Base-by-base conservation (phyloP, 2,329 filamentous ascomycete species). In the Parafenestella ontariensis region DNA sequence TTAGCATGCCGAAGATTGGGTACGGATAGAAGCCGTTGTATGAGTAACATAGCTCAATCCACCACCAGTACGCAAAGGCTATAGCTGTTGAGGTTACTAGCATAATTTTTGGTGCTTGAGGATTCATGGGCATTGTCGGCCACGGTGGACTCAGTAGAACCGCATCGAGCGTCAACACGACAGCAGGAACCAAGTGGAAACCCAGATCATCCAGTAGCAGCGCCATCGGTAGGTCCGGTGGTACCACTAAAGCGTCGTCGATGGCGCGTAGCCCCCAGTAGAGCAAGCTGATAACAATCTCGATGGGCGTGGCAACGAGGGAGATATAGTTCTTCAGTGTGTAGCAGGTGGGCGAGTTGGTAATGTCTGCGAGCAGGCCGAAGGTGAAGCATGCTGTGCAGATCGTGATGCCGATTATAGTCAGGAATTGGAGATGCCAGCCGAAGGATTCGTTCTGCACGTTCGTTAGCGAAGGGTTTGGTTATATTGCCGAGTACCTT, bases 11-110 rank as follows among this genome's bases (percentile, higher is more conserved):
- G 60, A 97, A 94, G 23, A 96, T 83, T 1, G 93, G 92, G 74
- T 97, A 96, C 0, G 92, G 92, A 65, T 96, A 96, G 64, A 82
- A 87, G 49, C 87, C 85, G 65, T 92, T 92, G 54, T 83, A 79
- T 40, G 80, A 80, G 65, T 85, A 90, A 77, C 89, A 92, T 21
- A 85, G 81, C 74, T 92, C 89, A 21, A 92, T 84, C 89, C 90
- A 93, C 59, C 83, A 83, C 89, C 89, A 93, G 73, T 93, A 93
- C 2, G 77, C 71, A 57, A 89, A 85, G 0, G 88, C 88, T 39
- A 91, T 75, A 1, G 62, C 70, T 11, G 82, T 82, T 59, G 85
- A 87, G 23, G 89, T 68, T 1, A 78, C 76, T 66, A 90, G 80
- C 4, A 87, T 84, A 1, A 82, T 80, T n/a, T 86, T 79, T 7